These are phyloP conservation scores for Pseudisothecium myosuroides DNA, from an alignment of 225 moss, liverwort and hornwort species.

Conservation along the genomic window DNA sequence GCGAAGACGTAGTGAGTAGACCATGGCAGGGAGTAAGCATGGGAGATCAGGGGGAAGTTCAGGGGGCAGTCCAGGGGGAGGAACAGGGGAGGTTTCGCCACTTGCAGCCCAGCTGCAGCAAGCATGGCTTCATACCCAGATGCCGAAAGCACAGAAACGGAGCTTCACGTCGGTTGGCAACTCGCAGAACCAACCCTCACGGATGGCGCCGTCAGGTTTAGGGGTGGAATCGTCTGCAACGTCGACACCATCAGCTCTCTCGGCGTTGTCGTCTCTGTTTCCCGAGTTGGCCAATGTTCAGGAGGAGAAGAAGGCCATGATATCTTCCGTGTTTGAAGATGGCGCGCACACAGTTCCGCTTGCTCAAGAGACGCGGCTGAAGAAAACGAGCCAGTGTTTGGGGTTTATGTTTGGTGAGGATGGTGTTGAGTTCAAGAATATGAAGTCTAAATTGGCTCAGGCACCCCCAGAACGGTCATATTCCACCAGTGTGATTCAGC, in stretches of 20 bases:
- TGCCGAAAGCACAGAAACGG: slow-evolving; percentile 31
- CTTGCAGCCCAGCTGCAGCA: slow-evolving; percentile 35
- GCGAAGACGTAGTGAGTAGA: background rate
- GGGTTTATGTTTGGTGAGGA: background rate
- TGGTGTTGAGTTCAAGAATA: background rate
- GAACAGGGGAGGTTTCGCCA: slow-evolving; percentile 22
- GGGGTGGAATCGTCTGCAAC: background rate
- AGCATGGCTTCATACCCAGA: slow-evolving; percentile 42
- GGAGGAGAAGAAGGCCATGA: slow-evolving; percentile 37
- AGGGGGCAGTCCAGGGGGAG: background rate
- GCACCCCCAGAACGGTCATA: background rate
- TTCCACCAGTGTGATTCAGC: background rate
- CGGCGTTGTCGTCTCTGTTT: slow-evolving; percentile 31
- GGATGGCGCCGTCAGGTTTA: background rate
- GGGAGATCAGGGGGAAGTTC: slow-evolving; percentile 12
- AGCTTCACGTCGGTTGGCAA: background rate
- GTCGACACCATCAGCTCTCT: slow-evolving; percentile 2
- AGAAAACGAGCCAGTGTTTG: background rate
- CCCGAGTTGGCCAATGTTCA: slow-evolving; percentile 24
- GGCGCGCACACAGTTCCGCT: background rate
- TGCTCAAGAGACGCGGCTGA: background rate
- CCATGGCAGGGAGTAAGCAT: slow-evolving; percentile 34
- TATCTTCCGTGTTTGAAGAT: slow-evolving; percentile 26
- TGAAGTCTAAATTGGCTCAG: background rate
- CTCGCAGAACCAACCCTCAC: slow-evolving; percentile 2